phyloP scores from a whole-genome alignment of 1,284 basidiomycete species.

The Wolfiporia cocos region DNA sequence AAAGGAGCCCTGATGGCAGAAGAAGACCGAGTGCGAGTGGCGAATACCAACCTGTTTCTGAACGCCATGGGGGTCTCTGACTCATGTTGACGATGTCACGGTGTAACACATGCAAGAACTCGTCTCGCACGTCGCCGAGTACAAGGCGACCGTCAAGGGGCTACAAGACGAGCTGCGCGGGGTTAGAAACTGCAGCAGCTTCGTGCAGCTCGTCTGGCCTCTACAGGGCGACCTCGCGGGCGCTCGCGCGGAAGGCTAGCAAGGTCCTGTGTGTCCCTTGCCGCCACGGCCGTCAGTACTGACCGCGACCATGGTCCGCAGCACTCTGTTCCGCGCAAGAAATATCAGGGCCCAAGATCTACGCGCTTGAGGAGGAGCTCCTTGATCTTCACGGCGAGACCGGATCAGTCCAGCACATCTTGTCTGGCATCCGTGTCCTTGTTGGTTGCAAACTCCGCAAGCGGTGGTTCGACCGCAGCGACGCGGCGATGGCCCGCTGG shows the following conservation, averaged over 20 bases:
- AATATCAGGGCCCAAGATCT: slow-evolving; percentile 45
- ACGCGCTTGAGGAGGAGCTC: slow-evolving; percentile 61
- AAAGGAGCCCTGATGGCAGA: slow-evolving; percentile 63
- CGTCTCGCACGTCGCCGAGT: slow-evolving; percentile 48
- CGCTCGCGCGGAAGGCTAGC: slow-evolving; percentile 32
- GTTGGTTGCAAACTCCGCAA: slow-evolving; percentile 73
- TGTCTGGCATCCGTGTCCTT: slow-evolving; percentile 64
- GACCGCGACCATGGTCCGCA: too few species aligned
- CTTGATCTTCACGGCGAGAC: slow-evolving; percentile 76
- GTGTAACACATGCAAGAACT: slow-evolving; percentile 47
- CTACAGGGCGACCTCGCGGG: slow-evolving; percentile 36
- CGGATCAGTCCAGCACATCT: slow-evolving; percentile 72
- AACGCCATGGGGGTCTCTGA: slow-evolving; percentile 83
- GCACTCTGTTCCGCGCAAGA: too few species aligned
- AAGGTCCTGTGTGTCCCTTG: too few species aligned
- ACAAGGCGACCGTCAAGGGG: slow-evolving; percentile 40
- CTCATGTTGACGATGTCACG: slow-evolving; percentile 40
- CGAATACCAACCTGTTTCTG: slow-evolving; percentile 83
- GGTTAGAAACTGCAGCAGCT: too few species aligned
- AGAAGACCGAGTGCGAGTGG: slow-evolving; percentile 62
- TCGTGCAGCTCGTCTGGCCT: too few species aligned
- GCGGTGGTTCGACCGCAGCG: slow-evolving; percentile 63
- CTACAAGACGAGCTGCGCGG: slow-evolving; percentile 41
- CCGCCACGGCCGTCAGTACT: too few species aligned
- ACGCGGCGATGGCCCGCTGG: too few species aligned